Conservation (phyloP, 768 basidiomycete species). For the Lactarius hatsudake region DNA sequence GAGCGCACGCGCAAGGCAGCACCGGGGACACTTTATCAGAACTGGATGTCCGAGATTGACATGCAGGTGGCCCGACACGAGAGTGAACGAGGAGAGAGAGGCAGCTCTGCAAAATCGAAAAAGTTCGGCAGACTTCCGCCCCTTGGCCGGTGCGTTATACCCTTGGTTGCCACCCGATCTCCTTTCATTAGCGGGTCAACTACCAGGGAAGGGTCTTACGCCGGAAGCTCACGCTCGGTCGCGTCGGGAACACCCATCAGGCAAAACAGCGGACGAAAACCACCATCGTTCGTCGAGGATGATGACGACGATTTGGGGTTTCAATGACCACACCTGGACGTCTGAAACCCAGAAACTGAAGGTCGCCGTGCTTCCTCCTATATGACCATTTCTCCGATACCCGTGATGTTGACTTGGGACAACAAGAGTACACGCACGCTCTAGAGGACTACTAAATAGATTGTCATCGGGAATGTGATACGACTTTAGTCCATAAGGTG, state of each 20-base stretch:
- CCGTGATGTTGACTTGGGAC: neutral
- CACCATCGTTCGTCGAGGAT: neutral
- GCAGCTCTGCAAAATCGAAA: neutral
- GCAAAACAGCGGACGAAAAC: neutral
- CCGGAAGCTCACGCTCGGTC: slow-evolving; percentile 11
- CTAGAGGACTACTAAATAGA: neutral
- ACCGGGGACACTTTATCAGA: neutral
- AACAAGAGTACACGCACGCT: neutral
- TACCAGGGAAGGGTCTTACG: neutral
- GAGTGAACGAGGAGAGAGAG: neutral
- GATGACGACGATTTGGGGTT: neutral
- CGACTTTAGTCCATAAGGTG: neutral
- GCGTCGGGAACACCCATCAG: neutral
- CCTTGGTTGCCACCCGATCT: neutral
- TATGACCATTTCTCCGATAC: neutral
- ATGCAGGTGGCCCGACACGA: slow-evolving; percentile 1
- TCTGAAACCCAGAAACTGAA: neutral
- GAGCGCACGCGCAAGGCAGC: slow-evolving; percentile 7
- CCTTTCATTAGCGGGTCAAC: neutral
- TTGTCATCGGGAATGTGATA: neutral
- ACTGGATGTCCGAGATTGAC: slow-evolving; percentile 17
- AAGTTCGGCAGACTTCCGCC: neutral
- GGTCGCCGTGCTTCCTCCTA: neutral
- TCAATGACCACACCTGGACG: neutral
- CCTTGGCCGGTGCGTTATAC: neutral